A percentile compares a stretch with the other conserved stretches of the same genome.
Conservation (phyloP, 768 basidiomycete genomes). For the Kwoniella europaea region DNA sequence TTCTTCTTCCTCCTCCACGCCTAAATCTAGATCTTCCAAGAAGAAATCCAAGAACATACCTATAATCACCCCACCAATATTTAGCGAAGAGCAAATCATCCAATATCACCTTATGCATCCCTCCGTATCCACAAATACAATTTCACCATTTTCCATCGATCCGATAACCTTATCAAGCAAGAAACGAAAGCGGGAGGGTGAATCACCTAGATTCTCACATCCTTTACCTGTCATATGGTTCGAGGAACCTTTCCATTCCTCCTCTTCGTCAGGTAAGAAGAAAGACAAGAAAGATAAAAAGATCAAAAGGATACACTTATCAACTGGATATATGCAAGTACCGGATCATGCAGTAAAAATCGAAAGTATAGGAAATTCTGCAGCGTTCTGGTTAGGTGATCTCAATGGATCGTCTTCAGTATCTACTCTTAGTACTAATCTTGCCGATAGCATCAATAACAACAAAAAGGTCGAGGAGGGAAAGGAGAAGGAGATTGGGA, state of each 20-base stretch:
- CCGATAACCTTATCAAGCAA: not conserved
- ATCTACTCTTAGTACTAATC: not conserved
- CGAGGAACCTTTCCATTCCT: not conserved
- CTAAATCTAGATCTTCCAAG: not conserved
- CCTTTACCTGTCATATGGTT: slow-evolving; percentile 17
- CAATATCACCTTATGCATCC: slow-evolving; percentile 17
- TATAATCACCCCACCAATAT: not conserved
- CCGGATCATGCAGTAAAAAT: not conserved
- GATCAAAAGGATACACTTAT: not conserved
- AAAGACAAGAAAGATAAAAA: not conserved
- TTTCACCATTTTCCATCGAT: not conserved
- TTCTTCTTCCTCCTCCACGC: not conserved
- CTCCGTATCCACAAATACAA: not conserved
- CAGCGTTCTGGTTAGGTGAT: slow-evolving; percentile 18
- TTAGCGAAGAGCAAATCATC: slow-evolving; percentile 24
- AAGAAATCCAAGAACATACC: not conserved
- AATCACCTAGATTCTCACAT: slow-evolving; percentile 15
- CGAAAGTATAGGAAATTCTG: slow-evolving; percentile 11
- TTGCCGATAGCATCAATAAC: not conserved
- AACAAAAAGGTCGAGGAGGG: too few species aligned
- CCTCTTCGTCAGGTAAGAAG: not conserved
- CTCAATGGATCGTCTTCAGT: not conserved
- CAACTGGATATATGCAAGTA: not conserved
- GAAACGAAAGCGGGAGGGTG: slow-evolving; percentile 1
- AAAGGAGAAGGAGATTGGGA: not conserved